phyloP scores from a whole-genome alignment of 2,329 filamentous ascomycete species.

The Sclerotinia nivalis region DNA sequence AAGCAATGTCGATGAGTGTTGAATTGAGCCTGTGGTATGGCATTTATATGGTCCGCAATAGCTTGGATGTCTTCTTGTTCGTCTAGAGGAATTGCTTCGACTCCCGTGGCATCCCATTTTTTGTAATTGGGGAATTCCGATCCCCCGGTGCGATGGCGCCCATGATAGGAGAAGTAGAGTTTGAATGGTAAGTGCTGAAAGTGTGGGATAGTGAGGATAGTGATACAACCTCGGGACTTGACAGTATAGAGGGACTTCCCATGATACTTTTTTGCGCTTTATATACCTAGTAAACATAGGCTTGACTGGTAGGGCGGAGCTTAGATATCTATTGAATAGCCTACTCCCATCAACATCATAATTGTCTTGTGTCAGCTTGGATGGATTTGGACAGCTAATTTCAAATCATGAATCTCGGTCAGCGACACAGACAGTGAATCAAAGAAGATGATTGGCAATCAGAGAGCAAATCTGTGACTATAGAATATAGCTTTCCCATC shows the following conservation, averaged over 20 bases:
- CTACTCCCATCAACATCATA: not conserved
- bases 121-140: constrained; percentile 42
- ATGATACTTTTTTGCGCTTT: not conserved
- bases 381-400: not conserved
- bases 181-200: not conserved
- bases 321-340: not conserved
- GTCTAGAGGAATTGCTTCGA: constrained; percentile 45
- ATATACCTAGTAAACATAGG: not conserved
- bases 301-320: not conserved
- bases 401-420: not conserved
- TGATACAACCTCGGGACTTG: not conserved
- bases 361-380: not conserved
- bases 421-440: not conserved
- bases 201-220: not conserved
- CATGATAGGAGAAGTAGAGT: not conserved
- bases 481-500: not conserved
- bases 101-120: constrained; percentile 45
- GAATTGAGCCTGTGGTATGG: constrained; percentile 48
- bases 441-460: not conserved
- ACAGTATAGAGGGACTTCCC: not conserved
- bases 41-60: constrained; percentile 49
- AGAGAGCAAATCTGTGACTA: not conserved
- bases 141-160: constrained; percentile 10
- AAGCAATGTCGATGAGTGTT: constrained; percentile 46
- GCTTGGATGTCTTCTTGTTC: constrained; percentile 49